These are phyloP conservation scores for Murraya paniculata DNA, from an alignment of 345 rosid genomes.

Conservation along the genomic window DNA sequence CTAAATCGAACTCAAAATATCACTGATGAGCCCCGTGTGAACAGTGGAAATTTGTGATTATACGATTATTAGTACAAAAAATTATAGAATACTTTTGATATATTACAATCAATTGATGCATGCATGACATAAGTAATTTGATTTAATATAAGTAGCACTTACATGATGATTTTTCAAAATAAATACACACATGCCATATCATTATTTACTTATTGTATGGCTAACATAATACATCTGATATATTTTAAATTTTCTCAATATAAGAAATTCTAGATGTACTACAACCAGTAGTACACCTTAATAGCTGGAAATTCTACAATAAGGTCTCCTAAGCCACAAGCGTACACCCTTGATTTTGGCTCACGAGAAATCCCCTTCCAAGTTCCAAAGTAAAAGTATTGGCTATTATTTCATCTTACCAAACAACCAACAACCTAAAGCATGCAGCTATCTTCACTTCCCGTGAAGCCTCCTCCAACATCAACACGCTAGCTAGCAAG, in stretches of 20 bases:
- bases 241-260: no score
- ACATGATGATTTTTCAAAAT: no score
- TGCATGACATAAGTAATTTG: no score
- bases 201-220: no score
- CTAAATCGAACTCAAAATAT: not conserved
- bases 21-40: not conserved
- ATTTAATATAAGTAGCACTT: no score
- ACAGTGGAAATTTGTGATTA: not conserved
- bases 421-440: not conserved
- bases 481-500: not conserved
- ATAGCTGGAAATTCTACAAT: not conserved
- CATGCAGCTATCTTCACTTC: not conserved
- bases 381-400: constrained; percentile 16
- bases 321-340: constrained; percentile 11
- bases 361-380: constrained; percentile 41
- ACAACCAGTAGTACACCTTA: not conserved
- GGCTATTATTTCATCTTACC: constrained; percentile 28
- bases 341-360: not conserved
- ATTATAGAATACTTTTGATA: no score
- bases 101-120: no score
- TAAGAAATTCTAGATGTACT: no score
- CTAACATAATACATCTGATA: no score
- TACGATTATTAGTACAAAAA: not conserved
- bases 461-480: constrained; percentile 27
- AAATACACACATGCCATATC: no score